phyloP scores from a whole-genome alignment of 2,329 filamentous ascomycete species.

The Claviceps pazoutovae region DNA sequence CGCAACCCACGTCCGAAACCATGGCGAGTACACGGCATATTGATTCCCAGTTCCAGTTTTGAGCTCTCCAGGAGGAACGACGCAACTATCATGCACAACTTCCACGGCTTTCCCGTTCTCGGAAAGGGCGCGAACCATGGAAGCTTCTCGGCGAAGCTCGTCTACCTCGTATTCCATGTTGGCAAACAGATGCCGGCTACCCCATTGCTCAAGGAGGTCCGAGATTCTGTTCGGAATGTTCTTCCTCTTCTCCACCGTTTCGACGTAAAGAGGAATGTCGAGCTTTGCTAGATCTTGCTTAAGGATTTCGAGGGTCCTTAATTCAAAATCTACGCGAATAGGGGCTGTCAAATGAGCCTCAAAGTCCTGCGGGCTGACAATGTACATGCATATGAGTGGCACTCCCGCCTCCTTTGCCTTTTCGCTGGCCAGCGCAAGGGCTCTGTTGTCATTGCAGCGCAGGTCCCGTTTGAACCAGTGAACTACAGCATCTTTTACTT shows the following conservation, averaged over 20 bases:
- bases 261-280: slow-evolving; percentile 66
- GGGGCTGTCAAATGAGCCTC: slow-evolving; percentile 65
- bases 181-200: slow-evolving; percentile 58
- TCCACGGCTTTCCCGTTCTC: slow-evolving; percentile 53
- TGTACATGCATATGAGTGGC: slow-evolving; percentile 62
- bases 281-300: slow-evolving; percentile 52
- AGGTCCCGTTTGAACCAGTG: slow-evolving; percentile 90
- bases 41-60: slow-evolving; percentile 57
- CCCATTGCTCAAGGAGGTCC: slow-evolving; percentile 56
- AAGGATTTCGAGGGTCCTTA: slow-evolving; percentile 56
- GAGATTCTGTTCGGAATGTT: slow-evolving; percentile 47
- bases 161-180: slow-evolving; percentile 91
- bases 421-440: slow-evolving; percentile 50
- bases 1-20: slow-evolving; percentile 64
- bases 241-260: slow-evolving; percentile 54
- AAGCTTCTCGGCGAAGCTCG: slow-evolving; percentile 64
- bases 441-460: slow-evolving; percentile 58
- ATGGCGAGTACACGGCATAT: slow-evolving; percentile 74
- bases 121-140: slow-evolving; percentile 45
- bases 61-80: slow-evolving; percentile 61
- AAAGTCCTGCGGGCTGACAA: slow-evolving; percentile 72
- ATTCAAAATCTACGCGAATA: slow-evolving; percentile 63
- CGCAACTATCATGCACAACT: slow-evolving; percentile 68
- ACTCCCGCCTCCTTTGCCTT: slow-evolving; percentile 52
- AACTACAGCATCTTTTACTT: slow-evolving; percentile 49